phyloP scores from a whole-genome alignment of 2,329 filamentous ascomycete species.

The Paecilomyces niveus region DNA sequence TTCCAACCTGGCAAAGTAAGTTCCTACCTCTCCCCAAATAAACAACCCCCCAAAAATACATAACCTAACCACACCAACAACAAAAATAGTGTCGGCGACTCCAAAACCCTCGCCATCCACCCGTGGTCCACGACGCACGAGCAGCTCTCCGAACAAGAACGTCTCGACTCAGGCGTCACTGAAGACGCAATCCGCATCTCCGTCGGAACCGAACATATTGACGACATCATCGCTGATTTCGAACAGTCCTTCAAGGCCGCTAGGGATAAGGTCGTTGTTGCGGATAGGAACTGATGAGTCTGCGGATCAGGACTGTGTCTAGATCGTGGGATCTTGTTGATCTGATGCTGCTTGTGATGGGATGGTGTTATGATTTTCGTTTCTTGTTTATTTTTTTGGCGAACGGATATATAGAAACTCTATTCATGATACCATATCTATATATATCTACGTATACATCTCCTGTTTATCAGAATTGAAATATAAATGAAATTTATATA shows the following conservation, averaged over 20 bases:
- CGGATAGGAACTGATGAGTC: slow-evolving; percentile 1
- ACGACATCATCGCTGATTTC: slow-evolving; percentile 94
- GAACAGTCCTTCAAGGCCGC: slow-evolving; percentile 73
- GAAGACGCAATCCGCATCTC: slow-evolving; percentile 90
- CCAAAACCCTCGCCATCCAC: slow-evolving; percentile 90
- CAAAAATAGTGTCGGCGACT: slow-evolving; percentile 66
- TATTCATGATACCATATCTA: neutral
- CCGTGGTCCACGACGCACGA: slow-evolving; percentile 94
- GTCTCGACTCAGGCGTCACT: slow-evolving; percentile 70
- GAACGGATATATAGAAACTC: neutral
- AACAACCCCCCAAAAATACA: neutral
- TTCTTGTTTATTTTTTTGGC: neutral
- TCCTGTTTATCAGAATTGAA: neutral
- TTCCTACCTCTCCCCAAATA: slow-evolving; percentile 2
- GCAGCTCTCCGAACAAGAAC: slow-evolving; percentile 80
- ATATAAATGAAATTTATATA: neutral
- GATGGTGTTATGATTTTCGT: neutral
- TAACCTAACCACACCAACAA: neutral
- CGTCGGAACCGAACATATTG: slow-evolving; percentile 91
- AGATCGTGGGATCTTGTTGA: neutral
- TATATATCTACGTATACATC: neutral
- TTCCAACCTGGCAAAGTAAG: slow-evolving; percentile 82
- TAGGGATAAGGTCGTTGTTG: slow-evolving; percentile 9
- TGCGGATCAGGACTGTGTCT: no score
- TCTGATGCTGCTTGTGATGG: no score